These are phyloP conservation scores for Sutorius eximius DNA, from an alignment of 1,284 basidiomycete species.

Conservation along the genomic window DNA sequence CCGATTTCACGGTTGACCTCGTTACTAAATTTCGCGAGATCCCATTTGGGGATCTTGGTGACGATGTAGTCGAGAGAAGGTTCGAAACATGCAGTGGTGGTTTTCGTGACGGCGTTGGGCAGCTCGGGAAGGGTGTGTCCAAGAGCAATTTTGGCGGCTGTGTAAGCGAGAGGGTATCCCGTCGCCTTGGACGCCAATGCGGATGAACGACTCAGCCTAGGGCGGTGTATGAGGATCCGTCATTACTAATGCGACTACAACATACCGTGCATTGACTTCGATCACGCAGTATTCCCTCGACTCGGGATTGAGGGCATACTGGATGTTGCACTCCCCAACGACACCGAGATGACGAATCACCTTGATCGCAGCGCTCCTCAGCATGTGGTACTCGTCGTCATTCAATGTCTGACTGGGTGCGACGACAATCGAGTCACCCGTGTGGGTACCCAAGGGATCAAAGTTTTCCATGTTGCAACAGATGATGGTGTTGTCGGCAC, in stretches of 20 bases:
- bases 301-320: slow-evolving; percentile 95
- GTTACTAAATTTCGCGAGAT: slow-evolving; percentile 92
- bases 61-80: slow-evolving; percentile 99
- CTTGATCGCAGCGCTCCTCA: slow-evolving; percentile 96
- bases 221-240: slow-evolving; percentile 8
- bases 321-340: slow-evolving; percentile 98
- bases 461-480: slow-evolving; percentile 99
- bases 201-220: slow-evolving; percentile 62
- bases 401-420: slow-evolving; percentile 98
- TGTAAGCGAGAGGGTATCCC: slow-evolving; percentile 98
- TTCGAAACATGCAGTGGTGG: slow-evolving; percentile 99
- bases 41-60: slow-evolving; percentile 99
- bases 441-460: slow-evolving; percentile 97
- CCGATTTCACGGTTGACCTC: slow-evolving; percentile 96
- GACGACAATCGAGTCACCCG: slow-evolving; percentile 99
- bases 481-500: slow-evolving; percentile 93
- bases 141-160: slow-evolving; percentile 98
- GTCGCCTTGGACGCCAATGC: slow-evolving; percentile 99
- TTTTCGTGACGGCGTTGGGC: slow-evolving; percentile 99
- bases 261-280: slow-evolving; percentile 91
- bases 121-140: slow-evolving; percentile 97
- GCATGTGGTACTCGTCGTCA: slow-evolving; percentile 99
- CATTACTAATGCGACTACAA: slow-evolving; percentile 9
- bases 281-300: slow-evolving; percentile 97
- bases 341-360: slow-evolving; percentile 97